Conservation (phyloP, 2,329 filamentous ascomycete genomes). For the Aspergillus brasiliensis region DNA sequence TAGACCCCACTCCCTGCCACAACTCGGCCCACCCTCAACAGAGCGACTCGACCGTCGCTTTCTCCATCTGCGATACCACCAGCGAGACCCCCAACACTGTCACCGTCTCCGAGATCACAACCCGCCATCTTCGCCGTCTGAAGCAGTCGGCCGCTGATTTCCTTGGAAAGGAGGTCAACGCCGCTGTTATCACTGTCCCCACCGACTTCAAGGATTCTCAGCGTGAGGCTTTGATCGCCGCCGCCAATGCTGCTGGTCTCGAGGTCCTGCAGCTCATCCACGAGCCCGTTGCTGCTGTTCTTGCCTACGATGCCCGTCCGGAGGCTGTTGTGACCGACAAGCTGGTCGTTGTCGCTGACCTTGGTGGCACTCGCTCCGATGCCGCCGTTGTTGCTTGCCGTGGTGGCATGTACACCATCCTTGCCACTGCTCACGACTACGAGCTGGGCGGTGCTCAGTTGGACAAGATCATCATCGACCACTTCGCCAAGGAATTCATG, state of each 20-base stretch:
- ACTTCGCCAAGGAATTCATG: conserved; percentile 98
- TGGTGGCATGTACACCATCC: conserved; percentile 92
- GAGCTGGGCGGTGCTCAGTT: conserved; percentile 84
- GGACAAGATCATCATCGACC: conserved; percentile 88
- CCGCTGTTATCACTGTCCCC: conserved; percentile 91
- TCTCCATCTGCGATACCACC: conserved; percentile 77
- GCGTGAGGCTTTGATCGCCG: conserved; percentile 74
- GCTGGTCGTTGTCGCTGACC: conserved; percentile 84
- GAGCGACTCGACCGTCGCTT: conserved; percentile 70
- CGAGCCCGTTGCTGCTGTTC: conserved; percentile 83
- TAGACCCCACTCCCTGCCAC: conserved; percentile 94
- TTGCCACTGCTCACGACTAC: conserved; percentile 94
- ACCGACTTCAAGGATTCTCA: conserved; percentile 91
- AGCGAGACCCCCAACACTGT: conserved; percentile 68
- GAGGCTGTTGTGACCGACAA: conserved; percentile 79
- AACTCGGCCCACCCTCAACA: conserved; percentile 88
- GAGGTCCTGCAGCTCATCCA: conserved; percentile 91
- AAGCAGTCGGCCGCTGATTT: conserved; percentile 85
- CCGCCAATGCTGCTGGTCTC: conserved; percentile 77
- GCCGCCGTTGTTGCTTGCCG: conserved; percentile 87
- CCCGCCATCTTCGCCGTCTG: conserved; percentile 80
- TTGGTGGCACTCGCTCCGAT: conserved; percentile 91
- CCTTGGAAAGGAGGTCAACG: conserved; percentile 87
- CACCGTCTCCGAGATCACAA: conserved; percentile 77
- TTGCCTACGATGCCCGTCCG: conserved; percentile 87